Base-by-base conservation (phyloP, 768 basidiomycete genomes). In the Xanthoconium purpureum region DNA sequence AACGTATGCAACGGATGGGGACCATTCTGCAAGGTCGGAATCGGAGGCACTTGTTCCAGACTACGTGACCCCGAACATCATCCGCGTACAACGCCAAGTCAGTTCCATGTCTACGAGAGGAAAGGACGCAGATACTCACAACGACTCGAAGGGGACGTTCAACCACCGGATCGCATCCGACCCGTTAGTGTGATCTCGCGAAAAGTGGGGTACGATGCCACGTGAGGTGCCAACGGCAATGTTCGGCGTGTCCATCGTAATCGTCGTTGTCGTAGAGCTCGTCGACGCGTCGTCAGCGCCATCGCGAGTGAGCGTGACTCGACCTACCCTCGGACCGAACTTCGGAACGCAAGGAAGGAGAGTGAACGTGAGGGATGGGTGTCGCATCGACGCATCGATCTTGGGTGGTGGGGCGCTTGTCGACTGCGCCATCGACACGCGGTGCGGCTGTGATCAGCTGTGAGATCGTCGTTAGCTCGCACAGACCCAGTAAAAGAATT, bases 71-170 rank as follows among this genome's bases (percentile, higher is more conserved):
- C 24, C 24, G 24, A 24, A 24, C 24, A 24, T 24, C 24, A 24
- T 24, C 24, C 24, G 24, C 39, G 7, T 15, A 10, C 33, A 20
- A 40, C 38, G 24, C 17, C 42, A 15, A 17, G 24, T 52, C 18
- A 14, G 11, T 38, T 28, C 14, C 10, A 17, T 10, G 6, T 15
- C 32, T 13, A 18, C 28, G n/a, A 6, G n/a, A 45, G 28, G 18
- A 35, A 53, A 36, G 49, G 5, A 13, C 11, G 12, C 14, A n/a
- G 29, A 48, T 28, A 78, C 85, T 81, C 71, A 92, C 91, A 92
- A 93, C 18, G 84, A 80, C 71, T 93, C 91, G 64, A 91, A 92
- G 1, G 90, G 84, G 0, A 91, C 73, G 57, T 88, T 79, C 0
- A 88, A 70, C 81, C 87, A 89, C 55, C 69, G 77, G 33, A 89